Percentiles rank a stretch among this genome's conserved stretches.
These are phyloP conservation scores for Cordyceps farinosa DNA, from an alignment of 2,329 filamentous ascomycete genomes.

Conservation along the genomic window DNA sequence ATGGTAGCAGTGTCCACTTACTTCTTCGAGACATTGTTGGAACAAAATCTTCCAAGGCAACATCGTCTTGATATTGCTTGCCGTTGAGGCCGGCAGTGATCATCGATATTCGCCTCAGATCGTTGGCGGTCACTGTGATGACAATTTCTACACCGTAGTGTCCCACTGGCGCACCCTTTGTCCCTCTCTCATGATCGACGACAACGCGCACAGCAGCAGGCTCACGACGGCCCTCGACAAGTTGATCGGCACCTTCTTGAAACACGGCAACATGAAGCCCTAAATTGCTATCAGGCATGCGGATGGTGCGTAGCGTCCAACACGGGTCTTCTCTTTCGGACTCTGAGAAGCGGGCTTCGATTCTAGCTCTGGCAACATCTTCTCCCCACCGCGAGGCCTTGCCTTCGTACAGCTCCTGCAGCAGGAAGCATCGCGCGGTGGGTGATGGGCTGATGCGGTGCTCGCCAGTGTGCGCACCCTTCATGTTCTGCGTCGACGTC, in stretches of 20 bases:
- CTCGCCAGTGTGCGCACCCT: slow-evolving; percentile 47
- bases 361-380: slow-evolving; percentile 79
- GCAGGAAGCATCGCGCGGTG: slow-evolving; percentile 64
- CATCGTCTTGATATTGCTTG: slow-evolving; percentile 68
- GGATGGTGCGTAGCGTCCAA: slow-evolving; percentile 74
- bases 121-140: slow-evolving; percentile 56
- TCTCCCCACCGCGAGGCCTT: slow-evolving; percentile 75
- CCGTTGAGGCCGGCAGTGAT: slow-evolving; percentile 63
- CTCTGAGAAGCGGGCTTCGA: slow-evolving; percentile 82
- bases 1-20: slow-evolving; percentile 38
- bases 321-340: slow-evolving; percentile 73
- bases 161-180: slow-evolving; percentile 62
- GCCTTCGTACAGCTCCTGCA: slow-evolving; percentile 73
- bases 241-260: slow-evolving; percentile 62
- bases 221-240: slow-evolving; percentile 61
- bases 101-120: slow-evolving; percentile 48
- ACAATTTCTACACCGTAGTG: slow-evolving; percentile 70
- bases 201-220: slow-evolving; percentile 68
- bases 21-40: slow-evolving; percentile 70
- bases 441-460: slow-evolving; percentile 42
- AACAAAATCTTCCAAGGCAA: slow-evolving; percentile 69
- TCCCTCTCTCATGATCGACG: slow-evolving; percentile 66
- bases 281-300: slow-evolving; percentile 57
- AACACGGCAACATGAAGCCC: slow-evolving; percentile 66
- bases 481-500: slow-evolving; percentile 60